Conservation (phyloP, 768 basidiomycete genomes). For the Naematelia aurantialba region DNA sequence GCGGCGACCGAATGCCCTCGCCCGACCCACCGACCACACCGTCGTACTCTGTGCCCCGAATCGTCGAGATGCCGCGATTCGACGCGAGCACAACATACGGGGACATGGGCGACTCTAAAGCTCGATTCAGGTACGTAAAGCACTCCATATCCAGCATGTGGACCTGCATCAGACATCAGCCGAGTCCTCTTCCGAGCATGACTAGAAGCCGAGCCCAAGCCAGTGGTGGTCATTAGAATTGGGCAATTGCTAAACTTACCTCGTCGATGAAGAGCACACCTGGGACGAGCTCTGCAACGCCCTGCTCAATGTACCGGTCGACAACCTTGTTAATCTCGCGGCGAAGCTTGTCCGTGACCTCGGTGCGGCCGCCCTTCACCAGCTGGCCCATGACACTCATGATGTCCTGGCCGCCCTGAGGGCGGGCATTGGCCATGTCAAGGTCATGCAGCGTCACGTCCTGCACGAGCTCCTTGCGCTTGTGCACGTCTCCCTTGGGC, state of each 20-base stretch:
- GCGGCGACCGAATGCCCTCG: slow-evolving; percentile 79
- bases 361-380: slow-evolving; percentile 87
- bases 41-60: slow-evolving; percentile 73
- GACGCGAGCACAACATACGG: slow-evolving; percentile 97
- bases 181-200: no score
- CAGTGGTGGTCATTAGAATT: no score
- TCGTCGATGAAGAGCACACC: slow-evolving; percentile 99
- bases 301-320: slow-evolving; percentile 94
- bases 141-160: slow-evolving; percentile 99
- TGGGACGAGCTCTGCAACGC: slow-evolving; percentile 94
- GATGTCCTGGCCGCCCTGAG: slow-evolving; percentile 88
- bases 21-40: slow-evolving; percentile 33
- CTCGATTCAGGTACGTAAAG: slow-evolving; percentile 94
- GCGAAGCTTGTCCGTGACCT: slow-evolving; percentile 93
- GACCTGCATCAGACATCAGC: slow-evolving; percentile 58
- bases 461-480: slow-evolving; percentile 90
- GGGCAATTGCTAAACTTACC: no score
- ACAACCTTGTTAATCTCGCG: slow-evolving; percentile 97
- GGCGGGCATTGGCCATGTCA: slow-evolving; percentile 92
- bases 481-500: slow-evolving; percentile 94
- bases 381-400: slow-evolving; percentile 93
- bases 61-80: slow-evolving; percentile 85
- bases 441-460: slow-evolving; percentile 92
- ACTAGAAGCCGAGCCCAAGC: not conserved
- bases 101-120: slow-evolving; percentile 93